Conservation (phyloP, 2,329 filamentous ascomycete species). For the Shiraia bambusicola region DNA sequence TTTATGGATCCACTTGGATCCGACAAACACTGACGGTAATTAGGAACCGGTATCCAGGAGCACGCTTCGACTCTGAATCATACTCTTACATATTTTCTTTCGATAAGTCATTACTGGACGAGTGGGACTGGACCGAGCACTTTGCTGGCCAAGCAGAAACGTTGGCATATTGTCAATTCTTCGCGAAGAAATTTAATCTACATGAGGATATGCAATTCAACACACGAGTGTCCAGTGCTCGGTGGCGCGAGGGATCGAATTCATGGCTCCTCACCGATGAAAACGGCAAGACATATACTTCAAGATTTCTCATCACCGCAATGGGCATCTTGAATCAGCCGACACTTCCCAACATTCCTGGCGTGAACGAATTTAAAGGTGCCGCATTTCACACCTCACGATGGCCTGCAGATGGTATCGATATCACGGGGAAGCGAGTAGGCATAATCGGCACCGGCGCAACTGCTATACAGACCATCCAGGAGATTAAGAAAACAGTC, state of each 20-base stretch:
- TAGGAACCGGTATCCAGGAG: conserved; percentile 52
- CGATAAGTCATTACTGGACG: conserved; percentile 45
- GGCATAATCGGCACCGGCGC: conserved; percentile 14
- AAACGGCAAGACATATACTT: conserved; percentile 15
- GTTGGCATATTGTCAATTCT: conserved; percentile 51
- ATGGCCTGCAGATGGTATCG: conserved; percentile 8
- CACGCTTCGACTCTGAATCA: conserved; percentile 51
- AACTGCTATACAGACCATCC: conserved; percentile 13
- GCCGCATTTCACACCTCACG: conserved; percentile 12
- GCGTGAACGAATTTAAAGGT: conserved; percentile 22
- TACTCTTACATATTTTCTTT: conserved; percentile 51
- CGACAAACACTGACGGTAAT: conserved; percentile 2
- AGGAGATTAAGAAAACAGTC: conserved; percentile 13
- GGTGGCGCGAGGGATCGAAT: conserved; percentile 16
- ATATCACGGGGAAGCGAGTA: conserved; percentile 9
- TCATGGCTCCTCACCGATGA: conserved; percentile 20
- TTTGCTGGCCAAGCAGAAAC: conserved; percentile 48
- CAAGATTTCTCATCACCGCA: conserved; percentile 19
- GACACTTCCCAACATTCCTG: conserved; percentile 22
- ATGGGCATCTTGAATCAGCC: conserved; percentile 25
- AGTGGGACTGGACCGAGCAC: conserved; percentile 46
- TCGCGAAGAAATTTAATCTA: conserved; percentile 50
- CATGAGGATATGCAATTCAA: conserved; percentile 29
- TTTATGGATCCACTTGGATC: too few relatives aligned
- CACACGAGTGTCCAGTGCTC: conserved; percentile 14